Evolutionary conservation across 306 rosid species (phyloP).

Genomic region (Purshia tridentata): DNA sequence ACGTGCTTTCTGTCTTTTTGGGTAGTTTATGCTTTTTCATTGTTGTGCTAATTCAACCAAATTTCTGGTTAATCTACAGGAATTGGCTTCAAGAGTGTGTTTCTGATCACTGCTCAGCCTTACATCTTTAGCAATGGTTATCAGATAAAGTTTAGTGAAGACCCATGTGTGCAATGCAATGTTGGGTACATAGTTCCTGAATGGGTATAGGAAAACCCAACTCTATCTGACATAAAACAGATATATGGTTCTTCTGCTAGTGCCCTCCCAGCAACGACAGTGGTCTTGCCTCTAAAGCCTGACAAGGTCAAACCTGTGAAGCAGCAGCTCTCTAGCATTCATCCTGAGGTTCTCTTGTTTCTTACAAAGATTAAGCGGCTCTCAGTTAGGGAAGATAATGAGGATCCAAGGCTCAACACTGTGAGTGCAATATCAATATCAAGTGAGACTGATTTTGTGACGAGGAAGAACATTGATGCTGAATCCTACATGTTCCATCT

Average conservation of each 20-base stretch:
- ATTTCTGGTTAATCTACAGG: conserved; percentile 46
- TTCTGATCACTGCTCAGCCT: conserved; percentile 62
- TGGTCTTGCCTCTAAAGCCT: conserved; percentile 62
- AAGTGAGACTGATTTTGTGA: conserved; percentile 40
- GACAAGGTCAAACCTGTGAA: conserved; percentile 64
- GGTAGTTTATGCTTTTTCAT: not conserved
- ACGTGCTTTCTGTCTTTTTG: not conserved
- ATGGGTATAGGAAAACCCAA: conserved; percentile 73
- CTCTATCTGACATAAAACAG: conserved; percentile 37
- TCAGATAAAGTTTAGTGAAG: conserved; percentile 65
- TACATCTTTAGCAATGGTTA: conserved; percentile 80
- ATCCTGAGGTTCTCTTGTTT: conserved; percentile 66
- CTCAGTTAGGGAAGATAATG: conserved; percentile 53
- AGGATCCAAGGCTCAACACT: conserved; percentile 39
- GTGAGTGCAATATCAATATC: conserved; percentile 52
- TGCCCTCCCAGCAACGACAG: conserved; percentile 54
- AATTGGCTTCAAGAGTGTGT: conserved; percentile 92
- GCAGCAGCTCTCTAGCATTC: conserved; percentile 64
- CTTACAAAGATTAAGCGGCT: conserved; percentile 65
- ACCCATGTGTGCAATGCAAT: conserved; percentile 63
- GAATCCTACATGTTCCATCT: conserved; percentile 66
- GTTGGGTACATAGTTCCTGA: conserved; percentile 85
- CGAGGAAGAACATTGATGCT: conserved; percentile 62
- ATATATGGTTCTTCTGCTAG: conserved; percentile 41
- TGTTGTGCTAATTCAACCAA: not conserved